Base-by-base conservation (phyloP, 2,329 filamentous ascomycete species). In the Dryadomyces sulphureus region DNA sequence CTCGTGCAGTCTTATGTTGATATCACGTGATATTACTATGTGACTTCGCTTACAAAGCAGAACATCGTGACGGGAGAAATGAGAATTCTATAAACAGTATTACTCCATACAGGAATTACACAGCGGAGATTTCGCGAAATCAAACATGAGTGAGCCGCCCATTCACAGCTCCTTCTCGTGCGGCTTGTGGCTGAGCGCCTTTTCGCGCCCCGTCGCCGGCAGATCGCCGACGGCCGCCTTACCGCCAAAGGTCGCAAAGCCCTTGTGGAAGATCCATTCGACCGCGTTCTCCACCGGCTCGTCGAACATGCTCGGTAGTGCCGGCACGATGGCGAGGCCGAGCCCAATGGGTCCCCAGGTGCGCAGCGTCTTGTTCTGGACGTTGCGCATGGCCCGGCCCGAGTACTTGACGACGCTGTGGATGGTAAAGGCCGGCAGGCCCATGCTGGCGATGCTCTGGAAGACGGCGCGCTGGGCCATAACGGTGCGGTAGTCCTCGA, bases 301-400 rank as follows among this genome's bases (percentile, higher is more conserved):
- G 57, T 98, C 89, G 55, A 95, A 95, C 46, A 94, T 65, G 48
- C 73, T 79, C 0, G 89, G 90, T 48, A 95, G 62, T 61, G 89
- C 84, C 1, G 89, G 90, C 8, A 95, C 88, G 8, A 86, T 70
- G 0, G 79, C 66, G 30, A 88, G 60, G 3, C 88, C 78, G 55
- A 94, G 75, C 2, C 92, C 92, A 49, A 98, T 94, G 0, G 92
- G 92, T 0, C 75, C 84, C 82, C 84, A 98, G 0, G 86, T 92
- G 54, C 90, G 70, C 21, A 96, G 49, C 5, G 67, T 76, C 49
- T 72, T 69, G 58, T 84, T 94, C 70, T 92, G 90, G 19, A 72
- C 70, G 55, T 84, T 71, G 66, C 90, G 94, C 68, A 98, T 62
- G n/a, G 87, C 87, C 35, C 71, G 72, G 0, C 92, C 88, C 1